These are phyloP conservation scores for Naganishia sp. DNA, from an alignment of 1,284 basidiomycete genomes.

Conservation along the genomic window DNA sequence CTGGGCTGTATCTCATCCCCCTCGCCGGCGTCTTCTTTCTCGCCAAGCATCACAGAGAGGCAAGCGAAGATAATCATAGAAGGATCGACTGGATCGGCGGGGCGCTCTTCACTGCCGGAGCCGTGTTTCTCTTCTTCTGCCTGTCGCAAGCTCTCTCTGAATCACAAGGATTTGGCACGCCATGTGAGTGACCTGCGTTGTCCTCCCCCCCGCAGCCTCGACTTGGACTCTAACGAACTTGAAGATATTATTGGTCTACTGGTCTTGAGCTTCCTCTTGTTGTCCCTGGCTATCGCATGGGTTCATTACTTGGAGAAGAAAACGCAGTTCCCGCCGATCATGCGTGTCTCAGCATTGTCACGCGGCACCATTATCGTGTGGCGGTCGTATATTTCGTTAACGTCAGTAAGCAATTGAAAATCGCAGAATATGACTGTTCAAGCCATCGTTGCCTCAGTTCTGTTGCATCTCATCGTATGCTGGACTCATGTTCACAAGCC, in stretches of 20 bases:
- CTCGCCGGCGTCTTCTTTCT: constrained; percentile 11
- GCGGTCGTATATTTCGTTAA: constrained; percentile 64
- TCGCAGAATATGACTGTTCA: neutral
- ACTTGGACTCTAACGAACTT: neutral
- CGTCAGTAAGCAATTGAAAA: neutral
- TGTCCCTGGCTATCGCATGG: constrained; percentile 67
- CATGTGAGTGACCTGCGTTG: constrained; percentile 59
- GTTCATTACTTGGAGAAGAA: constrained; percentile 61
- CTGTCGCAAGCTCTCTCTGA: constrained; percentile 73
- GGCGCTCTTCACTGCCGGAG: constrained; percentile 68
- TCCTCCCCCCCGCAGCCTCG: too few species aligned
- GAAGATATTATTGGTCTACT: constrained; percentile 60
- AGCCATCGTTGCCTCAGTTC: constrained; percentile 26
- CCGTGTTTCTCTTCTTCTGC: constrained; percentile 76
- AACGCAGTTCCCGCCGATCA: constrained; percentile 62
- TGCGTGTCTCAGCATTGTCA: constrained; percentile 69
- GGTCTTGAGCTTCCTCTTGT: constrained; percentile 64
- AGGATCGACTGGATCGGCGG: constrained; percentile 83
- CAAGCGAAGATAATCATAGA: constrained; percentile 52
- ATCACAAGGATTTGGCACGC: constrained; percentile 69
- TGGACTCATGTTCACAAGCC: constrained; percentile 43
- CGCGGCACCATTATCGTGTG: constrained; percentile 64
- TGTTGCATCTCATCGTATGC: neutral
- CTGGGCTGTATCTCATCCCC: constrained; percentile 1
- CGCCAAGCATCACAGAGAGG: constrained; percentile 2